Base-by-base conservation (phyloP, 805 yeast genomes). In the Metschnikowia dekortorum region DNA sequence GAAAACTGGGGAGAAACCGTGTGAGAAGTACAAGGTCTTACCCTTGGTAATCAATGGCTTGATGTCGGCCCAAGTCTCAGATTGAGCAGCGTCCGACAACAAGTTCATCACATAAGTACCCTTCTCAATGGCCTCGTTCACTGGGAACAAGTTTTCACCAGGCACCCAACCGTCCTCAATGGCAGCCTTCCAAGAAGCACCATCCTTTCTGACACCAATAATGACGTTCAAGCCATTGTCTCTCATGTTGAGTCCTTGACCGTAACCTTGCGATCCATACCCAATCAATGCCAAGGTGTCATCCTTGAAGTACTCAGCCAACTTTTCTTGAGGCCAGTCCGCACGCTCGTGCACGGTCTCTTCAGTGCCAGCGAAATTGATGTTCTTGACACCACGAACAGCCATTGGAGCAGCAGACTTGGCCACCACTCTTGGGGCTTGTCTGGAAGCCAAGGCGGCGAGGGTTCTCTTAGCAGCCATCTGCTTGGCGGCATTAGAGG, bases 211-310 rank as follows among this genome's bases (percentile, higher is more conserved):
- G 67, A 94, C 99, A 84, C 99, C 99, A 63, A 94, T 81, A 72
- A 94, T 88, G 64, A 92, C 99, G 74, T 92, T 92, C 69, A 94
- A 76, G 76, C 99, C 99, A 69, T 94, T 92, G 83, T 94, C 99
- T 80, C 99, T 89, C 80, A 95, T 80, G 90, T 94, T 94, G 66
- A 94, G 84, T 78, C 97, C 98, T 82, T 94, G 99, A 73, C 99
- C 99, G 83, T 94, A 92, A 82, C 99, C 99, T 81, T 94, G 99
- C 61, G 99, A 92, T 71, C 99, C 99, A 85, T 94, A 94, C 77
- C 99, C 99, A 64, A 94, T 91, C 69, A 94, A 78, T 62, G 99
- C 98, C 69, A 94, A 80, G 55, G 99, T 94, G 74, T 94, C 98
- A 76, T 91, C 80, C 84, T 94, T 92, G 90, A 94, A 94, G 83